Base-by-base conservation (phyloP, 306 rosid species). In the Cicer cuneatum region DNA sequence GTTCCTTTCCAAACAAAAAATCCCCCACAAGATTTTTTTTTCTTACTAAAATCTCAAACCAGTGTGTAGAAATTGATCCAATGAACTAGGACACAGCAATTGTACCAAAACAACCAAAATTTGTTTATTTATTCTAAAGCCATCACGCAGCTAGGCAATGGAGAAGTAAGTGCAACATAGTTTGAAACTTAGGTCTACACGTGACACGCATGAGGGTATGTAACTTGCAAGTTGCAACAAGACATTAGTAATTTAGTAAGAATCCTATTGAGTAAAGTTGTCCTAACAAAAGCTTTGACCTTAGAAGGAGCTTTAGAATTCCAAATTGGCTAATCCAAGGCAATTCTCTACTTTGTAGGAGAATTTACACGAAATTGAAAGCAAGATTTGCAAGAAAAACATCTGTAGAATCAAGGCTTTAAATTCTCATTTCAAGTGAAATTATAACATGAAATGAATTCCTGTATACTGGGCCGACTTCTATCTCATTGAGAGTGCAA, bases 1-100 rank as follows among this genome's bases (percentile, higher is more conserved):
- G 40, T 65, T 24, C 46, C 9, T 24, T 24, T 53, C 56, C 16
- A 66, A 65, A 52, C 13, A 7, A 48, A 41, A 11, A 40, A 41
- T 53, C 45, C 37, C 9, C 19, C 48, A 29, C 49, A 14, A 7
- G 4, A 41, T 40, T 43, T 42, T 43, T 8, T 24, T 66, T 66
- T 66, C 65, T 52, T 53, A 21, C 53, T 35, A 40, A 24, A 40
- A 51, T 38, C 64, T 53, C 37, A 63, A 11, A 12, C 18, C 16
- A 74, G 53, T 74, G 33, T 51, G 1, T 75, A 53, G 39, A 66
- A 65, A 38, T 46, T 42, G 48, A 66, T 54, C 21, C 80, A 13
- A 8, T 24, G 58, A 76, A 33, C 66, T 42, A 40, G 48, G 52
- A 40, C 10, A 51, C 46, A 64, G 10, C 16, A 52, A 13, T 14